Conservation (phyloP, 2,329 filamentous ascomycete genomes). For the Verticillium zaregamsianum region DNA sequence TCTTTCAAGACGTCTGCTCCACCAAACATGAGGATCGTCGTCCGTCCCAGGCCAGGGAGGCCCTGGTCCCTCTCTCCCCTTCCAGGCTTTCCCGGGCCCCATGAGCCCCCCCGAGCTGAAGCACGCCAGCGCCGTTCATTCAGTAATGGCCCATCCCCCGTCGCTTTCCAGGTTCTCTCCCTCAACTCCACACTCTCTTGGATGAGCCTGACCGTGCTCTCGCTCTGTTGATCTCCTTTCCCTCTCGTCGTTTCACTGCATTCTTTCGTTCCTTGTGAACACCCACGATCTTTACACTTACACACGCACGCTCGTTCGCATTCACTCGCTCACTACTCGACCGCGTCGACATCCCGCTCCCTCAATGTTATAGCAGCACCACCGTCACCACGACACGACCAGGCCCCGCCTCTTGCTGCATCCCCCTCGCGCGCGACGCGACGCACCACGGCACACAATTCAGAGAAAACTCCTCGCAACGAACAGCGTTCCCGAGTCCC, state of each 20-base stretch:
- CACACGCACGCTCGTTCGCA: neutral
- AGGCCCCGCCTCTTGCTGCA: neutral
- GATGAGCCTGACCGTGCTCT: neutral
- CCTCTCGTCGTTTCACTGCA: neutral
- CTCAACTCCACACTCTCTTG: neutral
- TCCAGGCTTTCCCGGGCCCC: too few relatives aligned
- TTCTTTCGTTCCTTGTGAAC: neutral
- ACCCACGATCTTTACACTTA: neutral
- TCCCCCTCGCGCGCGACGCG: constrained; percentile 5
- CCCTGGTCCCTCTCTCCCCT: neutral
- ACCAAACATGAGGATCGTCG: neutral
- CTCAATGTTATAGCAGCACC: constrained; percentile 12
- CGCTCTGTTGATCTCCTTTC: neutral
- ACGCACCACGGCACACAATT: constrained; percentile 1
- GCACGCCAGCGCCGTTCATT: neutral
- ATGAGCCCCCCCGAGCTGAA: neutral
- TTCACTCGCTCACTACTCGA: neutral
- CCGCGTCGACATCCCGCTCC: neutral
- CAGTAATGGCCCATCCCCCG: neutral
- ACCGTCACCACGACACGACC: constrained; percentile 2
- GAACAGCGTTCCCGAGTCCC: constrained; percentile 1
- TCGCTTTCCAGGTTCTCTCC: neutral
- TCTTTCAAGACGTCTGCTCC: neutral
- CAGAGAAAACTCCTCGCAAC: neutral
- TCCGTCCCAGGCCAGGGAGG: neutral